Conservation (phyloP, 805 yeast genomes). For the Kluyveromyces wickerhamii region DNA sequence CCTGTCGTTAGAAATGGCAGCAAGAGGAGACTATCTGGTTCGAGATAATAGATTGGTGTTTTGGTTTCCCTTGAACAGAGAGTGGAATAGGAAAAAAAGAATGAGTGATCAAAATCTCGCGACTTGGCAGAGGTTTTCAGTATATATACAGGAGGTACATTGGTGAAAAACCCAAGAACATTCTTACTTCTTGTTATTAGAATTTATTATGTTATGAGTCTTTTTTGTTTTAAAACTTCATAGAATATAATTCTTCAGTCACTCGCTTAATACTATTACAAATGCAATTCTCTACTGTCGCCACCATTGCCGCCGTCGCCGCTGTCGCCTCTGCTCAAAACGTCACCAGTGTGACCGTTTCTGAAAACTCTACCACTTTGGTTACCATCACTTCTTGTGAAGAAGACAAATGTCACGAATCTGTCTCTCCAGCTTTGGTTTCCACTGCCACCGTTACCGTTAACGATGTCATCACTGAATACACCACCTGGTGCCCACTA, state of each 20-base stretch:
- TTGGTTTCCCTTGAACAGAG: too few species aligned
- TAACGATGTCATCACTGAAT: slow-evolving; percentile 30
- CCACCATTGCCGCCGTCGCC: slow-evolving; percentile 17
- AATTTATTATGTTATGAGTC: background rate
- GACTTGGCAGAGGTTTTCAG: too few species aligned
- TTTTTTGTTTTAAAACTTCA: slow-evolving; percentile 7
- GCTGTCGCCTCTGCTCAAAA: slow-evolving; percentile 17
- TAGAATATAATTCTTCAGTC: slow-evolving; percentile 23
- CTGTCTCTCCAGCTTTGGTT: slow-evolving; percentile 29
- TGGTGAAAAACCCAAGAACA: background rate
- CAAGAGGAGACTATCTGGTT: too few species aligned
- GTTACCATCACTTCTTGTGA: slow-evolving; percentile 32
- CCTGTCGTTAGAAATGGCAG: too few species aligned
- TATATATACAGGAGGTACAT: slow-evolving; percentile 6
- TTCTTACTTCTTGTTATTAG: background rate
- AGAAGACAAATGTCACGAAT: slow-evolving; percentile 26
- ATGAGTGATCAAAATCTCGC: too few species aligned
- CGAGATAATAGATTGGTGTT: too few species aligned
- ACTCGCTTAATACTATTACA: slow-evolving; percentile 21
- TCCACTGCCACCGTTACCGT: slow-evolving; percentile 31
- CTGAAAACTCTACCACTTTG: slow-evolving; percentile 25
- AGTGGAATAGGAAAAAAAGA: too few species aligned
- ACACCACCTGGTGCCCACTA: slow-evolving; percentile 35
- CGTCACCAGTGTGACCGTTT: slow-evolving; percentile 20
- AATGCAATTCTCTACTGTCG: slow-evolving; percentile 37